Evolutionary conservation across 108 stramenopile species (phyloP), one percentile per base, ranked within the genome.

Genomic region (Bacterosira constricta): DNA sequence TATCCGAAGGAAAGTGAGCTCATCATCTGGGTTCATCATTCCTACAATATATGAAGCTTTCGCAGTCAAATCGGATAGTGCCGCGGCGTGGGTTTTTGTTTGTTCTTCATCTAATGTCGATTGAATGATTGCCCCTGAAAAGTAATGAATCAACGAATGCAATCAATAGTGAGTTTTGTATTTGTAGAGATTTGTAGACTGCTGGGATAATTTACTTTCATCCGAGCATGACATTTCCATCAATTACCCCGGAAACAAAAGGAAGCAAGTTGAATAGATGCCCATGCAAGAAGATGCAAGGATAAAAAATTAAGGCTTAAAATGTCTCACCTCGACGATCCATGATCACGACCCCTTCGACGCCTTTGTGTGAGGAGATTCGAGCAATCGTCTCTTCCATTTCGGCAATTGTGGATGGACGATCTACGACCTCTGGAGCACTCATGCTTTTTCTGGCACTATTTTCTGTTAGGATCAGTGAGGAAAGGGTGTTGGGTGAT

Each of bases 351-450:
- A 86, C 82, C 8, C 79, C 79, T 41, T 83, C 75, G 1, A 86
- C 82, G 21, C 85, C 85, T 51, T 83, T 83, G 63, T 86, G 85
- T 5, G 82, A 83, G 9, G 65, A 55, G 45, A 86, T 83, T 30
- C 85, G 79, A 29, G 80, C 69, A 27, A 86, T 52, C 7, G 83
- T 86, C 38, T 80, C 79, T 79, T 86, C 80, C 55, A 81, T 83
- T 59, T 86, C 85, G 35, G 65, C 63, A 59, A 42, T 65, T 38
- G 55, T 78, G 31, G 63, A 51, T 30, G 70, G 39, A n/a, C n/a
- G n/a, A 30, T 66, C 35, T 35, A 53, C 26, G 0, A 23, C 23
- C 20, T 54, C 50, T 31, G 36, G 4, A 50, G 38, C 1, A 52
- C 47, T 62, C 38, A 37, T n/a, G n/a, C n/a, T n/a, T n/a, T n/a